A percentile compares a stretch with the other conserved stretches of the same genome.
phyloP scores from a whole-genome alignment of 148 eudicot species.

The Nepenthes mirabilis region DNA sequence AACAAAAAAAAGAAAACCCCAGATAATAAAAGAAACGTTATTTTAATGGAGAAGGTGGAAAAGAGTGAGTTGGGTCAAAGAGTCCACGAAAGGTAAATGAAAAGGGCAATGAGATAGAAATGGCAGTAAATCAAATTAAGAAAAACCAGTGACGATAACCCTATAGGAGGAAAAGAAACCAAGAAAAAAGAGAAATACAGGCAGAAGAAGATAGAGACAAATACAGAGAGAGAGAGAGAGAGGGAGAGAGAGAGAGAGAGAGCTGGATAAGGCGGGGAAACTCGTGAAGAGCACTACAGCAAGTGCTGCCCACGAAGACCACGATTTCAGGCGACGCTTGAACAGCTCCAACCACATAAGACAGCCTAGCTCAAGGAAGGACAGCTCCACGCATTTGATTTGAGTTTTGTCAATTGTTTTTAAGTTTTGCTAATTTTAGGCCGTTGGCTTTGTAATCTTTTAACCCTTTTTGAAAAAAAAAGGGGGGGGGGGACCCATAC shows the following conservation, averaged over 20 bases:
- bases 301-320: no score
- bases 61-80: constrained; percentile 25
- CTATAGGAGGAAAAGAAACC: constrained; percentile 13
- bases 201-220: constrained; percentile 5
- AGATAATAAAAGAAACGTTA: neutral
- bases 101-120: neutral
- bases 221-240: neutral
- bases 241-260: neutral
- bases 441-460: no score
- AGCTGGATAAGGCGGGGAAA: neutral
- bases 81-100: constrained; percentile 14
- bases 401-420: no score
- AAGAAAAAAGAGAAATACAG: constrained; percentile 1
- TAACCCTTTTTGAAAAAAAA: no score
- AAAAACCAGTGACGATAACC: constrained; percentile 15
- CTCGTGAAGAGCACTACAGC: no score
- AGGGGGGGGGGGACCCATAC: no score
- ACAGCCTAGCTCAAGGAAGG: no score
- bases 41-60: constrained; percentile 1
- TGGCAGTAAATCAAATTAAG: neutral
- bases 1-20: neutral
- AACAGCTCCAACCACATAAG: no score
- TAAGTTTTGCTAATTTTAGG: no score
- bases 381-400: no score
- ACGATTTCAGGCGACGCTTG: no score